Evolutionary conservation across 495 filamentous ascomycete species (phyloP), one percentile per base, ranked within the genome.

Genomic region (Chaetomium cochliodes): DNA sequence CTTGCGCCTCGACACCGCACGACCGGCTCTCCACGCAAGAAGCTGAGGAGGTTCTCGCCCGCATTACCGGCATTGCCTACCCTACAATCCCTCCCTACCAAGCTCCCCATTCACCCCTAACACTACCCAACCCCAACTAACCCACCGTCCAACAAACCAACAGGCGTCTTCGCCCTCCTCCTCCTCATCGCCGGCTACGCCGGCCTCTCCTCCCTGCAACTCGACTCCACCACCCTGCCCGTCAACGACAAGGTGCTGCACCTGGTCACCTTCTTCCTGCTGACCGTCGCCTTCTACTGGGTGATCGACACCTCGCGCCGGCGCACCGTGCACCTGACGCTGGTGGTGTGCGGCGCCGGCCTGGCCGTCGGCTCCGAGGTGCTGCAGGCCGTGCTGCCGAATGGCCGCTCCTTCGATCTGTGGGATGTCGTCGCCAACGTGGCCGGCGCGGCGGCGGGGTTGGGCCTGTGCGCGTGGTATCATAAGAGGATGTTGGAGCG

Each of bases 201-300:
- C 67, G 91, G 91, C 62, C 88, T 96, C 46, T 79, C 83, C 26
- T 78, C 81, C n/a, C 74, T 84, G 25, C 80, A 86, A 62, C 69
- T 90, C 60, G 82, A 84, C 65, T 42, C 9, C 18, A 13, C 57
- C 4, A 3, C 63, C 60, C 54, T 73, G 64, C 56, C 74, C 64
- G 69, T 85, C 63, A 92, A 93, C 82, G 92, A 97, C 84, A 97
- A 97, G 77, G 80, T 90, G 73, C 86, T 99, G 28, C 96, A 98
- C 75, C 81, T 92, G 71, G 51, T 93, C 55, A 91, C 90, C 65
- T 97, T 99, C 81, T 96, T 97, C 85, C 68, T 90, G 62, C 80
- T 99, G 26, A 93, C 96, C 15, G 75, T 90, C 44, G 79, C 81
- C 69, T 98, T 97, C 84, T 99, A 99, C 86, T 99, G 93, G 93